phyloP scores from a whole-genome alignment of 192 early-diverging fungal genomes.

The Lobosporangium transversale region DNA sequence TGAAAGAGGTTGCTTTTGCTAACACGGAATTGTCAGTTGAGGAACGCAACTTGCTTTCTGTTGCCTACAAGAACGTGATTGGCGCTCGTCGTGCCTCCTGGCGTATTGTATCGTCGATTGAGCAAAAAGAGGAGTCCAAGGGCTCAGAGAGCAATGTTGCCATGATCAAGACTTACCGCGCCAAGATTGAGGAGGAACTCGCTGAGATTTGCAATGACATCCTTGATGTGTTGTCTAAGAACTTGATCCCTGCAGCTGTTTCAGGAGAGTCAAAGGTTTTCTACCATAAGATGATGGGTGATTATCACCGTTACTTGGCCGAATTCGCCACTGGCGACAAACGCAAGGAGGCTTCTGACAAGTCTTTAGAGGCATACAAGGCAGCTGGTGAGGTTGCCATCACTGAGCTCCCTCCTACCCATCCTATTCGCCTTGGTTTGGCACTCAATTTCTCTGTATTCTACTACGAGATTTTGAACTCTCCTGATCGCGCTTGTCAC shows the following conservation, averaged over 20 bases:
- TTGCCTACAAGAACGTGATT: slow-evolving; percentile 99
- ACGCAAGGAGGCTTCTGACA: slow-evolving; percentile 82
- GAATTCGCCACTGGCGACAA: slow-evolving; percentile 93
- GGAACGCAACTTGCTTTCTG: slow-evolving; percentile 98
- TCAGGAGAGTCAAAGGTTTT: slow-evolving; percentile 99
- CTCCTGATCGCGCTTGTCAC: slow-evolving; percentile 96
- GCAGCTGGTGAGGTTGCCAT: slow-evolving; percentile 94
- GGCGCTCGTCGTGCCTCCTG: slow-evolving; percentile 98
- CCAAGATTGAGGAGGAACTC: slow-evolving; percentile 95
- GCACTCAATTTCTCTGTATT: slow-evolving; percentile 99
- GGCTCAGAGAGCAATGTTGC: slow-evolving; percentile 90
- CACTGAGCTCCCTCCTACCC: slow-evolving; percentile 94
- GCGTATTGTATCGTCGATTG: slow-evolving; percentile 99
- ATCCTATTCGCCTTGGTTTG: slow-evolving; percentile 98
- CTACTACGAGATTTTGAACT: slow-evolving; percentile 99
- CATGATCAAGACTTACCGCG: slow-evolving; percentile 94
- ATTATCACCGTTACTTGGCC: slow-evolving; percentile 99
- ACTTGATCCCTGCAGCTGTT: slow-evolving; percentile 91
- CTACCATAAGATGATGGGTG: slow-evolving; percentile 99
- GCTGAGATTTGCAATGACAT: slow-evolving; percentile 96
- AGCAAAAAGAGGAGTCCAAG: slow-evolving; percentile 98
- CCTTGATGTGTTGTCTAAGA: slow-evolving; percentile 86
- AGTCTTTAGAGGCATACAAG: slow-evolving; percentile 95
- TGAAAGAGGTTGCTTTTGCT: slow-evolving; percentile 74
- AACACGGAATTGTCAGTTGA: slow-evolving; percentile 91